Base-by-base conservation (phyloP, 129 eudicot species). In the Flaveria bidentis region DNA sequence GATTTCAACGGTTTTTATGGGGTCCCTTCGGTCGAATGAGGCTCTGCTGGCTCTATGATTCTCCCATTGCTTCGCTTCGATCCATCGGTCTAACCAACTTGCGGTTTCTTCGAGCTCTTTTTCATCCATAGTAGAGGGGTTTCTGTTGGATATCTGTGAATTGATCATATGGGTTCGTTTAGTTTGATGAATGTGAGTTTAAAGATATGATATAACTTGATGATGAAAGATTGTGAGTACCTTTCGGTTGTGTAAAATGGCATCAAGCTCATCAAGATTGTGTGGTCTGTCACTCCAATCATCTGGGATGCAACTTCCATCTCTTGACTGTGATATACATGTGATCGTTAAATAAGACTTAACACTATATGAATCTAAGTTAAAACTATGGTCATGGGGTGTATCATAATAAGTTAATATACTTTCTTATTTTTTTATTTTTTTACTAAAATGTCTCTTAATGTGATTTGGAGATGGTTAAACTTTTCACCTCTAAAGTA, bases 181-280 rank as follows among this genome's bases (percentile, higher is more conserved):
- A 73, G 70, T 47, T 60, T 71, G 12, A 64, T 1, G 17, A 53
- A 49, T 44, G 4, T 11, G 33, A 70, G 45, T n/a, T 36, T 36
- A 36, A 0, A 36, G 41, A 36, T 15, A 39, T 42, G 2, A 13
- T 70, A 20, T 10, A 64, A 9, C 3, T 56, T 22, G 9, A 64
- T 14, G 20, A 66, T 57, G 50, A 55, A 10, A 18, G 36, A 57
- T 23, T 57, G 33, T 22, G 64, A 11, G 87, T 73, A 87, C 96
- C 71, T 88, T 88, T 81, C 88, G 83, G 45, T 82, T 83, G 46
- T 87, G 87, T 61, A 88, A 62, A 18, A 85, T 84, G 23, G 90
- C 88, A 47, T 90, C 93, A 13, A 90, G 92, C 72, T 90, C 93
- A 73, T 90, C 91, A 56, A 93, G 88, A 16, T 92, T 81, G 18